Evolutionary conservation across 805 yeast genomes (phyloP).

Genomic region (Vanderwaltozyma yarrowii): DNA sequence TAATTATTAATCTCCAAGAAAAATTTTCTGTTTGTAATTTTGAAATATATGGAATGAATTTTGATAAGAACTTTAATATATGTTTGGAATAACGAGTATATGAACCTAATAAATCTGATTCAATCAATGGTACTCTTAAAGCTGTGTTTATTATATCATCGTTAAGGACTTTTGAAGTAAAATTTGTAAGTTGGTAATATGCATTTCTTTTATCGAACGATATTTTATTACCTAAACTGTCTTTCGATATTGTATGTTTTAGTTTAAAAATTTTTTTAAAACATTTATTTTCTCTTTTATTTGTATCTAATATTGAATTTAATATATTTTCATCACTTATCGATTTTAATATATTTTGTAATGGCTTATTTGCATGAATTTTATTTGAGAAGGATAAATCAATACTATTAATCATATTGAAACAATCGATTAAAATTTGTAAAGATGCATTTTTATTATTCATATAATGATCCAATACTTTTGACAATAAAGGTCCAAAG

Average conservation of each 20-base stretch:
- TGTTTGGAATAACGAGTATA: conserved; percentile 17
- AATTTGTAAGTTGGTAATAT: conserved; percentile 21
- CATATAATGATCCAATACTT: conserved; percentile 35
- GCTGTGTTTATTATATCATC: conserved; percentile 29
- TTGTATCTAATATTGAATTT: conserved; percentile 5
- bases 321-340: conserved; percentile 11
- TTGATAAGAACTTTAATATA: conserved; percentile 23
- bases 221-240: conserved; percentile 16
- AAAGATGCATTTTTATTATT: conserved; percentile 6
- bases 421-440: conserved; percentile 14
- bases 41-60: conserved; percentile 28
- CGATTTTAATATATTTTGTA: conserved; percentile 18
- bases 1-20: conserved; percentile 29
- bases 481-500: conserved; percentile 48
- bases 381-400: conserved; percentile 14
- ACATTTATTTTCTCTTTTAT: not conserved
- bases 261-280: conserved; percentile 8
- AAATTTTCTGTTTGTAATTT: conserved; percentile 32
- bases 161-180: conserved; percentile 29
- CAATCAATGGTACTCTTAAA: conserved; percentile 15
- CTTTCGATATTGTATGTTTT: conserved; percentile 5
- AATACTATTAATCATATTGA: conserved; percentile 18
- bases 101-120: conserved; percentile 12
- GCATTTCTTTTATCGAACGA: conserved; percentile 14
- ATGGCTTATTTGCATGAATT: conserved; percentile 8